These are phyloP conservation scores for Cynanchum wilfordii DNA, from an alignment of 257 asterid species.

Conservation along the genomic window DNA sequence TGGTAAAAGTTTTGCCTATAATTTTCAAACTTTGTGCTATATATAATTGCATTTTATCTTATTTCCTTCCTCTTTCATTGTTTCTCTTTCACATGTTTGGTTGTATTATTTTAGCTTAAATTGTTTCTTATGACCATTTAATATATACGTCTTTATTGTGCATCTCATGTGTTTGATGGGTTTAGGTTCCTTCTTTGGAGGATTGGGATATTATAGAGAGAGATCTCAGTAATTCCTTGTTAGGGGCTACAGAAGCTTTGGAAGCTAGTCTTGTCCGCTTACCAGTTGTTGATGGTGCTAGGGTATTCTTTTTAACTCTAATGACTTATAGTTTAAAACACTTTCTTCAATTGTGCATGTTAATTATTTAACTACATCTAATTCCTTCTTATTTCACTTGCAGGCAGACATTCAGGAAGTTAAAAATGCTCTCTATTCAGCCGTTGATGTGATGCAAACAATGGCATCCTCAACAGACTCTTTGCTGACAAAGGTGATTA, in stretches of 20 bases:
- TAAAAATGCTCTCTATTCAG: slow-evolving; percentile 63
- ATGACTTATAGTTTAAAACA: neutral
- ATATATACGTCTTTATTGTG: neutral
- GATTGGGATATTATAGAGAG: slow-evolving; percentile 51
- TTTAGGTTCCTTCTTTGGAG: slow-evolving; percentile 61
- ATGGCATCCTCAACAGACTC: slow-evolving; percentile 67
- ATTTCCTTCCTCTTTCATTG: neutral
- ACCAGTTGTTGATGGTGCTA: slow-evolving; percentile 69
- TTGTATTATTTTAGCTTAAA: neutral
- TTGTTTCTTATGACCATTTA: neutral
- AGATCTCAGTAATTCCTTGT: slow-evolving; percentile 54
- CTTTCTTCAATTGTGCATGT: slow-evolving; percentile 9
- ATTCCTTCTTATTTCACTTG: slow-evolving; percentile 15
- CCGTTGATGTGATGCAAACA: slow-evolving; percentile 76
- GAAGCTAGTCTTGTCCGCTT: slow-evolving; percentile 63
- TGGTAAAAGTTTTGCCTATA: neutral
- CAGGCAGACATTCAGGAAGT: slow-evolving; percentile 67
- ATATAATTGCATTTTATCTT: neutral
- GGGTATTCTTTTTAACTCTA: slow-evolving; percentile 36
- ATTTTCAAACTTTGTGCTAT: neutral
- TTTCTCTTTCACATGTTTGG: neutral
- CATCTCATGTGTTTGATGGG: slow-evolving; percentile 12
- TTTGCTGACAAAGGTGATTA: slow-evolving; percentile 50
- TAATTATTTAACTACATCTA: neutral
- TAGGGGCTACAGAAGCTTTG: slow-evolving; percentile 54